Base-by-base conservation (phyloP, 2,329 filamentous ascomycete species). In the Bimuria novae-zelandiae region DNA sequence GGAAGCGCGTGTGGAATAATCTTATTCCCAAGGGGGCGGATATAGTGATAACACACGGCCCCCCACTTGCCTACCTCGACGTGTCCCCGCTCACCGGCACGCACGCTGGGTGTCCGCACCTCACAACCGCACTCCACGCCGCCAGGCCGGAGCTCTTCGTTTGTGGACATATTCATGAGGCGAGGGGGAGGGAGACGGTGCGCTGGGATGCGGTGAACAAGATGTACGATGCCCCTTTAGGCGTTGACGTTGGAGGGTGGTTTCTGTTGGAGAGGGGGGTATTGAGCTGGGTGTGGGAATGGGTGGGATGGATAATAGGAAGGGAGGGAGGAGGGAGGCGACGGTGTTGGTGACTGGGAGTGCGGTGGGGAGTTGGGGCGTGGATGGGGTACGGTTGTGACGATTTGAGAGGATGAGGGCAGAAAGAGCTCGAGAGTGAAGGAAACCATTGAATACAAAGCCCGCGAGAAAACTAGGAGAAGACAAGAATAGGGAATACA, bases 161-260 rank as follows among this genome's bases (percentile, higher is more conserved):
- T 49, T 94, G 92, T 67, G 90, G 90, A 1, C 91, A 96, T 71
- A 81, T 92, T n/a, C 90, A 95, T 76, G 85, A 80, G 57, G 88
- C 83, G 12, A 80, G 86, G 42, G 90, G 90, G 6, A 77, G 77
- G 23, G 85, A 92, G 64, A 69, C 82, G 0, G 79, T 88, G 7
- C 86, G 83, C 70, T 94, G 88, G 79, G 89, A 92, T 69, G 80
- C 84, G 30, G 81, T 84, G 54, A 89, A 93, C 72, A 74, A 72
- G 25, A 80, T 80, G 1, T 90, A 89, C 73, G 90, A 93, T 74
- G 76, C 77, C 8, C 76, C 89, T 33, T 12, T 33, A 12, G 30
- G 10, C 3, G 27, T n/a, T 17, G 10, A n/a, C 4, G 21, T 33
- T 7, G 29, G 7, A 75, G 77, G 62, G 65, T 67, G 6, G 65